Evolutionary conservation across 495 filamentous ascomycete species (phyloP).

Genomic region (Penicillium crystallinum): DNA sequence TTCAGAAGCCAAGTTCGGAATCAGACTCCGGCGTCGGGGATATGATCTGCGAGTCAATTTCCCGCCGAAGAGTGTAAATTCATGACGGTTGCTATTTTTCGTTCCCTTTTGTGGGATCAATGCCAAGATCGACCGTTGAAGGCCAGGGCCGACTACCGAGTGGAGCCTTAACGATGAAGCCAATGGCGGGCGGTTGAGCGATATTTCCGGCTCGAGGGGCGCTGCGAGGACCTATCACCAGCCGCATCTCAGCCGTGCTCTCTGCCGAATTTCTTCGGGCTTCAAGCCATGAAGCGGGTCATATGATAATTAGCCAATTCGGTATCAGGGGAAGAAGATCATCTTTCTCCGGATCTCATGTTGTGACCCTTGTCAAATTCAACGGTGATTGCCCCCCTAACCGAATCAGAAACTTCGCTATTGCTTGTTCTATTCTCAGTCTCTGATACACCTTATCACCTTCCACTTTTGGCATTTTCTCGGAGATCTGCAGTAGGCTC

Average conservation of each 20-base stretch:
- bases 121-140: neutral
- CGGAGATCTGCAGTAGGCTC: no score
- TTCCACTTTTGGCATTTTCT: no score
- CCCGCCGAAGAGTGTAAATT: no score
- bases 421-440: no score
- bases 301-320: neutral
- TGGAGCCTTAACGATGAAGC: neutral
- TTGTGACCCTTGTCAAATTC: neutral
- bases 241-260: neutral
- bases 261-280: no score
- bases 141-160: neutral
- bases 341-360: neutral
- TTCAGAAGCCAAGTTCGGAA: no score
- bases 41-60: neutral
- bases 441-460: no score
- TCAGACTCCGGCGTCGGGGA: no score
- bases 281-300: no score
- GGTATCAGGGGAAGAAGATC: neutral
- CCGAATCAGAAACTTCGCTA: no score
- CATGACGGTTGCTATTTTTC: no score
- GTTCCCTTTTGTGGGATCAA: no score
- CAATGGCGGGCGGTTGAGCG: neutral
- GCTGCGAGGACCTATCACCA: neutral
- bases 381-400: neutral
- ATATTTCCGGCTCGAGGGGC: neutral